Conservation (phyloP, 331 rosid species). For the Malus hybrid region DNA sequence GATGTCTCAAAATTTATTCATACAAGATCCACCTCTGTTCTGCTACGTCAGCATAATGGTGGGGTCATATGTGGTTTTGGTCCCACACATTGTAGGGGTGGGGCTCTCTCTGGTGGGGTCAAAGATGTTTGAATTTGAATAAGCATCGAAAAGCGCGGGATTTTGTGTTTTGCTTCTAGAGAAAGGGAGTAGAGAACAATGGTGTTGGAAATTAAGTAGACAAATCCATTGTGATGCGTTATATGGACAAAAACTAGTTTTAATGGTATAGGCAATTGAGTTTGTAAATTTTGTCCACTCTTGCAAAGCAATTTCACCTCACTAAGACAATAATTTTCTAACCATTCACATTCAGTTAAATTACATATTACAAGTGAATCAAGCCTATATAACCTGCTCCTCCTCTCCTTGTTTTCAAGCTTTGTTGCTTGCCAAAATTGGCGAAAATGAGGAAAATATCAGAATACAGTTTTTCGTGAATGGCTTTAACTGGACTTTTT, state of each 20-base stretch:
- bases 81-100: neutral
- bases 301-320: rapidly evolving
- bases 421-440: neutral
- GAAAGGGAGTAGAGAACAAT: neutral
- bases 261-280: no score
- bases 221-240: no score
- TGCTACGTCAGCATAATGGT: neutral
- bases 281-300: no score
- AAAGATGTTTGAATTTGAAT: slow-evolving; percentile 5
- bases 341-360: neutral
- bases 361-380: neutral
- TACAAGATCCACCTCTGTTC: neutral
- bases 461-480: neutral
- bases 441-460: neutral
- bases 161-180: neutral
- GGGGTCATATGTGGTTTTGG: neutral
- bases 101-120: neutral
- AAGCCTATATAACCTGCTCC: neutral
- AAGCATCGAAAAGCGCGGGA: neutral
- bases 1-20: neutral
- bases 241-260: no score
- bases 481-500: neutral
- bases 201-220: no score
- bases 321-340: neutral
- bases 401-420: neutral